A percentile compares a stretch with the other conserved stretches of the same genome.
Evolutionary conservation across 495 filamentous ascomycete species (phyloP).

Genomic region (Cercophora samala): DNA sequence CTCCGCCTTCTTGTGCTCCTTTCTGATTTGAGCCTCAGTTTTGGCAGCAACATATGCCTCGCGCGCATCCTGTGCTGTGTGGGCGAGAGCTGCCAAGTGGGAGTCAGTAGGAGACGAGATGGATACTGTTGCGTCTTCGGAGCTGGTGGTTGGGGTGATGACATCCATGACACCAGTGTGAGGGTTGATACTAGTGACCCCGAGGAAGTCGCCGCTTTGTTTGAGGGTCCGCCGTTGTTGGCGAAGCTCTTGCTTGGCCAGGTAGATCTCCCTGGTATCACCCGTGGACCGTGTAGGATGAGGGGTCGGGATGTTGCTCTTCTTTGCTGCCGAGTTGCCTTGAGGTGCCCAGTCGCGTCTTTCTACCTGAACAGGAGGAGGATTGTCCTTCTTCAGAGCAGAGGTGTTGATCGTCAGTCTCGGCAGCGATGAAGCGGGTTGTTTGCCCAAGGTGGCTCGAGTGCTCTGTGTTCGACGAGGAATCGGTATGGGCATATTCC

Average conservation of each 20-base stretch:
- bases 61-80: constrained; percentile 28
- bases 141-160: constrained; percentile 43
- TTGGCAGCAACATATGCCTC: constrained; percentile 33
- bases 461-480: constrained; percentile 21
- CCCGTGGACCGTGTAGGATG: constrained; percentile 17
- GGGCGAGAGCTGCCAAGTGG: constrained; percentile 30
- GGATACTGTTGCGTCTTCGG: constrained; percentile 18
- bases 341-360: background rate
- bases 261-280: constrained; percentile 27
- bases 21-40: constrained; percentile 29
- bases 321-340: too few relatives aligned
- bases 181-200: constrained; percentile 54
- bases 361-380: background rate
- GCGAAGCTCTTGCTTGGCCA: constrained; percentile 38
- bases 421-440: background rate
- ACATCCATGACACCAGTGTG: constrained; percentile 48
- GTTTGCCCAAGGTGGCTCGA: background rate
- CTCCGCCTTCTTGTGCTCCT: constrained; percentile 33
- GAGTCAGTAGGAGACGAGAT: constrained; percentile 16
- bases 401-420: background rate
- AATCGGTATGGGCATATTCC: constrained; percentile 24
- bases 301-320: background rate
- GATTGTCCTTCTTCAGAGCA: background rate
- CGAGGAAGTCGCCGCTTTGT: constrained; percentile 51
- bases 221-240: constrained; percentile 38